These are phyloP conservation scores for Zygosaccharomyces pseudobailii DNA, from an alignment of 1,139 yeast genomes.

Conservation along the genomic window DNA sequence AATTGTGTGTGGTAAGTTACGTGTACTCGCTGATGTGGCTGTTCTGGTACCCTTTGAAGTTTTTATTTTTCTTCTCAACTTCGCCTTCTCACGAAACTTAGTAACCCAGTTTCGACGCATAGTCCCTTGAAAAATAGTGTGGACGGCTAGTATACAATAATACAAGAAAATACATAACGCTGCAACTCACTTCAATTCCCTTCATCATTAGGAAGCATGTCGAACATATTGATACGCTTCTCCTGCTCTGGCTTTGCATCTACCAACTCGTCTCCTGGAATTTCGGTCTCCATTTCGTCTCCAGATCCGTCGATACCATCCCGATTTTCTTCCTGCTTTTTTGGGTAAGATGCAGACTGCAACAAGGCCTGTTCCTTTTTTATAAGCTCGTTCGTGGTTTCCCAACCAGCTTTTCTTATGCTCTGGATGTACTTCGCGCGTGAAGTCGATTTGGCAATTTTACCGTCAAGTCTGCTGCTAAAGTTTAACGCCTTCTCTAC, in stretches of 20 bases:
- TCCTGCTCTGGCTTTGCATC: background rate
- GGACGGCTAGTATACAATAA: background rate
- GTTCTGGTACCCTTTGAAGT: background rate
- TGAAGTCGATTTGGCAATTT: constrained; percentile 58
- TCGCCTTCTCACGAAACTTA: background rate
- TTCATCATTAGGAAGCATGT: constrained; percentile 1
- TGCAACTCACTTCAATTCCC: background rate
- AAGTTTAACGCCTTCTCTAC: constrained; percentile 48
- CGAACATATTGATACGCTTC: constrained; percentile 6
- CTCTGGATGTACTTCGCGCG: constrained; percentile 58
- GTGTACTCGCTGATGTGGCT: background rate
- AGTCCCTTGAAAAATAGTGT: background rate
- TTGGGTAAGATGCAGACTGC: constrained; percentile 1
- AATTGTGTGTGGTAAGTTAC: too few species aligned
- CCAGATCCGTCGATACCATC: constrained; percentile 4
- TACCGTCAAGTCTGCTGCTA: constrained; percentile 53
- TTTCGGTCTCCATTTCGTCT: background rate
- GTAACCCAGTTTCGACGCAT: too few species aligned
- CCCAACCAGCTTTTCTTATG: constrained; percentile 71
- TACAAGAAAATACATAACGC: background rate
- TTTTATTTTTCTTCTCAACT: background rate
- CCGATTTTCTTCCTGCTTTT: constrained; percentile 2
- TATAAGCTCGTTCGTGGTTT: constrained; percentile 51
- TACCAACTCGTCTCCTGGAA: background rate
- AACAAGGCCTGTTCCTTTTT: constrained; percentile 31